These are phyloP conservation scores for Celoporthe dispersa DNA, from an alignment of 2,329 filamentous ascomycete species.

Conservation along the genomic window DNA sequence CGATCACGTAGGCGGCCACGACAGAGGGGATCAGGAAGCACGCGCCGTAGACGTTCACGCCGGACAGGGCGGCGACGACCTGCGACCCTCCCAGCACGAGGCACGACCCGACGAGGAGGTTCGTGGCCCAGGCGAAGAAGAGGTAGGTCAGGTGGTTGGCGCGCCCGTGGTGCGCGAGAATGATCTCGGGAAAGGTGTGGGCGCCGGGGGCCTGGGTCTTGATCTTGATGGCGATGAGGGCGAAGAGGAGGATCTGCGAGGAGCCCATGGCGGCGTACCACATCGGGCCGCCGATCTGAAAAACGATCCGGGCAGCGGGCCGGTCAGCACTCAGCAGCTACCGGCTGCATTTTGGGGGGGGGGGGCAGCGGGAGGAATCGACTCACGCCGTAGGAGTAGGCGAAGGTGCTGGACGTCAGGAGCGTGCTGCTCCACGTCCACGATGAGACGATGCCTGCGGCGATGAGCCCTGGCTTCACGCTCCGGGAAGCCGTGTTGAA, in stretches of 20 bases:
- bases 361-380: too few species aligned
- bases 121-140: slow-evolving; percentile 45
- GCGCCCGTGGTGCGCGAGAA: slow-evolving; percentile 43
- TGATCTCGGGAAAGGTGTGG: slow-evolving; percentile 49
- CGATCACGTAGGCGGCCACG: slow-evolving; percentile 45
- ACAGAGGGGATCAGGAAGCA: slow-evolving; percentile 46
- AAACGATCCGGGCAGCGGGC: too few species aligned
- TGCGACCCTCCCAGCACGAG: slow-evolving; percentile 45
- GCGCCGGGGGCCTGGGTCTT: slow-evolving; percentile 45
- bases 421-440: slow-evolving; percentile 55
- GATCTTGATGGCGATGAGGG: slow-evolving; percentile 47
- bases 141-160: slow-evolving; percentile 45
- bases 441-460: slow-evolving; percentile 51
- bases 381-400: slow-evolving; percentile 43
- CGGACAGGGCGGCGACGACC: slow-evolving; percentile 45
- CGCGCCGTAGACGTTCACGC: slow-evolving; percentile 47
- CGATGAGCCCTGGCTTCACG: slow-evolving; percentile 51
- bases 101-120: slow-evolving; percentile 46
- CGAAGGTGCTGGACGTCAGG: slow-evolving; percentile 46
- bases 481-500: slow-evolving; percentile 51
- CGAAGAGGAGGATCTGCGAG: slow-evolving; percentile 46
- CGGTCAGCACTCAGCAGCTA: too few species aligned
- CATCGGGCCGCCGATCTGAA: slow-evolving; percentile 43
- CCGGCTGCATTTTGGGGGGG: too few species aligned
- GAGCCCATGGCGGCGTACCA: slow-evolving; percentile 48